Base-by-base conservation (phyloP, 2,329 filamentous ascomycete genomes). In the Cordyceps fumosorosea region DNA sequence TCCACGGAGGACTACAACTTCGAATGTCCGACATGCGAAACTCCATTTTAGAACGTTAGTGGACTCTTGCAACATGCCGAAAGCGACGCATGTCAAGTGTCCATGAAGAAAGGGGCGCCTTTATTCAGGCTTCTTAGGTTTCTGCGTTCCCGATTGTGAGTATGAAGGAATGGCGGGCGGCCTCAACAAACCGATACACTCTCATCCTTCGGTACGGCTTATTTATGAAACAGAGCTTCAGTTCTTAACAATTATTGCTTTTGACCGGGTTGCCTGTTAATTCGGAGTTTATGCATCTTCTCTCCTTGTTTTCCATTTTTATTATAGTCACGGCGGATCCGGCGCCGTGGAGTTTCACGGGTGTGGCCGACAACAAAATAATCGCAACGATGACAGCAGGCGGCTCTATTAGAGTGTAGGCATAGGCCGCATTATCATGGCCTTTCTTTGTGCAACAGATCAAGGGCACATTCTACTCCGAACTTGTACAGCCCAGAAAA, bases 1-100 rank as follows among this genome's bases (percentile, higher is more conserved):
- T 56, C 70, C 40, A 69, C 58, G 42, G 51, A 59, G 12, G 22
- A 65, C 2, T 51, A 53, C 0, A 64, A 62, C 12, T 65, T 68
- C 10, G 29, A 56, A 24, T 71, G 70, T 16, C 59, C 57, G 4
- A 63, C 53, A 4, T 71, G 69, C 56, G 34, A 61, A 0, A 42
- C 20, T 2, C 50, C 7, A 1, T 67, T 63, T 56, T 42, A 3
- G 8, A 55, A 18, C 0, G 51, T 71, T 24, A 68, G 69, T 18
- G 65, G 55, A 18, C 47, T 70, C 4, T 58, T 70, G 2, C 66
- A 71, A 22, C 69, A 71, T 47, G 65, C 57, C 0, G 69, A 71
- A 40, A 69, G 67, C 40, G 65, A 67, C 16, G 52, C 29, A 0
- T 70, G 68, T 2, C 26, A 62, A 7, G 64, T 66, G 12, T n/a